Conservation (phyloP, 805 yeast species). For the Maudiozyma saulgeensis region DNA sequence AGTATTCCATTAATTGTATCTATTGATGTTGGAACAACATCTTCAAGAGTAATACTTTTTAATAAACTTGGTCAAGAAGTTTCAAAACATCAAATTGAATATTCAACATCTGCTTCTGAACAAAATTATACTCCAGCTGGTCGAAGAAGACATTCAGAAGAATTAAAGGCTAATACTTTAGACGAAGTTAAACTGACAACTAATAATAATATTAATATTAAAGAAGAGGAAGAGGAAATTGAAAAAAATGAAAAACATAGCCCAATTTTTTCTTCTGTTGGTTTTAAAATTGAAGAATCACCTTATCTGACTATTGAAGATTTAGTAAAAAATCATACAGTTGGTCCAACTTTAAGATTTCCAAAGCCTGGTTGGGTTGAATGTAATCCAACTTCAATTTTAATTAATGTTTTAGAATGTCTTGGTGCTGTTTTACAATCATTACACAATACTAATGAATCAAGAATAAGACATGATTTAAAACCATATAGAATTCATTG, state of each 20-base stretch:
- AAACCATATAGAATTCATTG: conserved; percentile 56
- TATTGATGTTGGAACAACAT: conserved; percentile 86
- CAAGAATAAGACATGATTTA: conserved; percentile 33
- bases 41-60: conserved; percentile 81
- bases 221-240: conserved; percentile 6
- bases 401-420: conserved; percentile 67
- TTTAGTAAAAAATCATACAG: conserved; percentile 27
- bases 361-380: conserved; percentile 92
- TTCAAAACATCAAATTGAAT: conserved; percentile 85
- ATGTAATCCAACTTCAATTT: conserved; percentile 76
- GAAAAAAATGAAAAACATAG: conserved; percentile 1
- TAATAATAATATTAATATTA: no score
- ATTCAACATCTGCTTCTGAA: conserved; percentile 62
- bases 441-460: conserved; percentile 47
- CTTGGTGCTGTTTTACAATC: conserved; percentile 54
- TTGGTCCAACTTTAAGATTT: conserved; percentile 62
- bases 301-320: conserved; percentile 57
- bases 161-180: background rate
- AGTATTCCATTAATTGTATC: conserved; percentile 46
- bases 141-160: conserved; percentile 33
- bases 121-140: conserved; percentile 37
- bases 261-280: conserved; percentile 64
- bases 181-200: background rate
- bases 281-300: conserved; percentile 55
- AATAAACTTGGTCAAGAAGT: conserved; percentile 63